Evolutionary conservation across 495 filamentous ascomycete species (phyloP).

Genomic region (Gamarada debralockiae): DNA sequence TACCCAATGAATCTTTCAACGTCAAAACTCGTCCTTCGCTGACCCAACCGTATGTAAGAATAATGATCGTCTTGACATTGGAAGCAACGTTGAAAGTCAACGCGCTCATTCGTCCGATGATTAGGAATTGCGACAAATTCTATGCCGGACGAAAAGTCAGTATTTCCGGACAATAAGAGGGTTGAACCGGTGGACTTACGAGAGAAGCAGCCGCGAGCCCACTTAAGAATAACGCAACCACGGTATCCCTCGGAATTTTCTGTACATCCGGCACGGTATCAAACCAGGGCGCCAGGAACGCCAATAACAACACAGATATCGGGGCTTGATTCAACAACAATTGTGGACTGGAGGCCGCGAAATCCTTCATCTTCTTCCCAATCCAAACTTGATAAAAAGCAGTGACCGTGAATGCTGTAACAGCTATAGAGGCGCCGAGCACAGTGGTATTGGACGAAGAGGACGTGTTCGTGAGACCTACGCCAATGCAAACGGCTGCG

Average conservation of each 20-base stretch:
- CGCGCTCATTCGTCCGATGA: slow-evolving; percentile 26
- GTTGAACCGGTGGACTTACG: slow-evolving; percentile 11
- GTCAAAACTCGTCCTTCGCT: slow-evolving; percentile 21
- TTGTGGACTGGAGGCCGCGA: slow-evolving; percentile 30
- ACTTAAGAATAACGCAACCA: slow-evolving; percentile 27
- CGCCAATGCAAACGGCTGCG: slow-evolving; percentile 24
- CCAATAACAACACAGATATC: slow-evolving; percentile 31
- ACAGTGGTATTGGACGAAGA: slow-evolving; percentile 19
- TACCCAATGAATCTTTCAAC: slow-evolving; percentile 19
- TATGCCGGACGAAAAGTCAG: background rate
- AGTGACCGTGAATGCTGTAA: slow-evolving; percentile 31
- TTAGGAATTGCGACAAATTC: slow-evolving; percentile 26
- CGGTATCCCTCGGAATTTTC: slow-evolving; percentile 27
- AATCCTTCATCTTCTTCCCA: slow-evolving; percentile 37
- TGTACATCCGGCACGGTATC: slow-evolving; percentile 30
- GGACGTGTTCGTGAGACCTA: slow-evolving; percentile 23
- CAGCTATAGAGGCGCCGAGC: slow-evolving; percentile 30
- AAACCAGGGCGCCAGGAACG: slow-evolving; percentile 31
- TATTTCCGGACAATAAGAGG: background rate
- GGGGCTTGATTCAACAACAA: slow-evolving; percentile 36
- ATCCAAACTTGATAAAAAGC: slow-evolving; percentile 39
- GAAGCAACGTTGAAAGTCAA: slow-evolving; percentile 26
- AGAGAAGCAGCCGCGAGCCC: slow-evolving; percentile 30
- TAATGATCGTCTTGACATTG: slow-evolving; percentile 27
- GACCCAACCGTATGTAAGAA: slow-evolving; percentile 25